Percentiles rank a stretch among this genome's conserved stretches.
phyloP scores from a whole-genome alignment of 2,329 filamentous ascomycete species.

The Annulohypoxylon truncatum region DNA sequence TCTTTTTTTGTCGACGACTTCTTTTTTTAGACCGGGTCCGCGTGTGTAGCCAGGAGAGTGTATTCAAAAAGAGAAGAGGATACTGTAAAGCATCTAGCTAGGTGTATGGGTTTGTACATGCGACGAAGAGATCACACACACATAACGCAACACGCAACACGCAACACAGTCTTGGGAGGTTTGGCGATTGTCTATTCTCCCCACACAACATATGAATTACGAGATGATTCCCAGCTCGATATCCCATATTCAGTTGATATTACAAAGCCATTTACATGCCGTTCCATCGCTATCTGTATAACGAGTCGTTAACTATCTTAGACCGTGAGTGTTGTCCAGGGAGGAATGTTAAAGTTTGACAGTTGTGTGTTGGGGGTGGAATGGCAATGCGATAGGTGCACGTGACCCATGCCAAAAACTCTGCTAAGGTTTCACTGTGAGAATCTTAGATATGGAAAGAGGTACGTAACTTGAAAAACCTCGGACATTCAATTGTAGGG shows the following conservation, averaged over 20 bases:
- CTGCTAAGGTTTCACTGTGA: constrained; percentile 25
- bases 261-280: neutral
- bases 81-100: constrained; percentile 39
- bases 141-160: neutral
- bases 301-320: too few relatives aligned
- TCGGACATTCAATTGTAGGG: neutral
- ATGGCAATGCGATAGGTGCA: constrained; percentile 15
- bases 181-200: constrained; percentile 9
- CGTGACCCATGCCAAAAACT: constrained; percentile 28
- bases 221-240: constrained; percentile 21
- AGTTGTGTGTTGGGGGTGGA: neutral
- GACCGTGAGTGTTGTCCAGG: neutral
- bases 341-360: neutral
- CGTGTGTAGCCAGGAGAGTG: constrained; percentile 33
- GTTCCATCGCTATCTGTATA: neutral
- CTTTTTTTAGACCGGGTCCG: constrained; percentile 19
- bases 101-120: constrained; percentile 37
- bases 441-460: neutral
- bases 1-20: constrained; percentile 21
- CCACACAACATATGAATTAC: constrained; percentile 26
- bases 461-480: constrained; percentile 19
- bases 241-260: neutral
- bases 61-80: constrained; percentile 24
- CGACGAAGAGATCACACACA: constrained; percentile 9
- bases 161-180: constrained; percentile 3